Base-by-base conservation (phyloP, 2,329 filamentous ascomycete genomes). In the Pezicula carpinea region DNA sequence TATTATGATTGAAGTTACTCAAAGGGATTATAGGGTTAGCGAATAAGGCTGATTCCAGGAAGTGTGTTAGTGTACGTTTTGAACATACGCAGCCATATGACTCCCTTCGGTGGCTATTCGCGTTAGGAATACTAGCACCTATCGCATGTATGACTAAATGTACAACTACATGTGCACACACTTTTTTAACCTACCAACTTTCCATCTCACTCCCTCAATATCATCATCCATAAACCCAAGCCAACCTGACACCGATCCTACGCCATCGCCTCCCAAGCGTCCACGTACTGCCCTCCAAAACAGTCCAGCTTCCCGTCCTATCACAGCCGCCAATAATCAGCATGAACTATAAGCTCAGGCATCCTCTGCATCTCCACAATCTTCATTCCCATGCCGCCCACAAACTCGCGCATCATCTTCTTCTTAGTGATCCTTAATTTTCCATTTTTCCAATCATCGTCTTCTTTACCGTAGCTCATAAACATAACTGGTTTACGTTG, bases 381-480 rank as follows among this genome's bases (percentile, higher is more conserved):
- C 17, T 18, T 35, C 23, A 40, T 40, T 15, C 19, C 36, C 7
- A 31, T 32, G 13, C 19, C 38, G 15, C 5, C 36, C 15, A 46
- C 13, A 13, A 34, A 46, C 17, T 32, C 44, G 5, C 15, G 40
- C 44, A 46, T 46, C 44, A 46, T 46, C 8, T 18, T 5, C n/a
- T 39, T 40, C 44, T 40, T 46, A n/a, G 14, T 34, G 5, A 22
- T 44, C 22, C 29, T 14, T 10, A 18, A n/a, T 13, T 10, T 3
- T n/a, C 17, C 15, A 14, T 32, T 31, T n/a, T 32, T 17, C 11
- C 36, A 40, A 5, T 17, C 13, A 21, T 6, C 15, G 2, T 39
- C 26, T n/a, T 38, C 21, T 21, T 34, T 46, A 4, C 44, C 44
- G 23, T 39, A 46, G 8, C 36, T 29, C 23, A 34, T 41, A 10